phyloP scores from a whole-genome alignment of 345 rosid species.

The Eucalyptus marginata region DNA sequence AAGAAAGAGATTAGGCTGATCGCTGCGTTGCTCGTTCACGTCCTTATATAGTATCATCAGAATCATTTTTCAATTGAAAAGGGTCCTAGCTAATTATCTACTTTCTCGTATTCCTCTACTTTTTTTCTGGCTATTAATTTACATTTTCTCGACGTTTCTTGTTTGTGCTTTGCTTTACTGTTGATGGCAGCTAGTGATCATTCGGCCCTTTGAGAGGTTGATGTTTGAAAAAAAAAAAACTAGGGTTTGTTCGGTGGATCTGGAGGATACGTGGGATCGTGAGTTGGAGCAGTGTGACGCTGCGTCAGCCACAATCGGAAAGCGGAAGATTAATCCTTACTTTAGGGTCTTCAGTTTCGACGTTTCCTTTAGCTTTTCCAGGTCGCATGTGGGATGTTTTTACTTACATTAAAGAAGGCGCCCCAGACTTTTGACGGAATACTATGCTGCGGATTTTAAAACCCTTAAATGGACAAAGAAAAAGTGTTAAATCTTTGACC shows the following conservation, averaged over 20 bases:
- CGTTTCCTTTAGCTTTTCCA: not conserved
- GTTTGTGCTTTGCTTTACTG: not conserved
- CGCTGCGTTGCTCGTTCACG: not conserved
- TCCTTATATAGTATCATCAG: not conserved
- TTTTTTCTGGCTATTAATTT: not conserved
- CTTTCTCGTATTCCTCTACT: not conserved
- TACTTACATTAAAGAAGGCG: not conserved
- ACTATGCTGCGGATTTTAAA: not conserved
- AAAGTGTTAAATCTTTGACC: not conserved
- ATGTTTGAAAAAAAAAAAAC: not conserved
- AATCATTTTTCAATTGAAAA: not conserved
- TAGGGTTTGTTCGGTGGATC: not conserved
- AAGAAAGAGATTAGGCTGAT: not conserved
- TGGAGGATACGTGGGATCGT: not conserved
- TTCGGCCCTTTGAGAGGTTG: not conserved
- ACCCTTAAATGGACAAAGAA: not conserved
- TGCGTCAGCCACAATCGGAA: slow-evolving; percentile 14
- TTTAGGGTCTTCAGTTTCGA: not conserved
- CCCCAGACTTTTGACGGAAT: not conserved
- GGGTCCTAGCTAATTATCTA: not conserved
- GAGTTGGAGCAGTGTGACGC: slow-evolving; percentile 11
- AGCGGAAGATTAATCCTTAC: too few relatives aligned
- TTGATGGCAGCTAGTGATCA: not conserved
- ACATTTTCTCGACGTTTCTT: not conserved
- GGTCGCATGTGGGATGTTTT: not conserved